Conservation (phyloP, 768 basidiomycete genomes). For the Tricholoma terreum region DNA sequence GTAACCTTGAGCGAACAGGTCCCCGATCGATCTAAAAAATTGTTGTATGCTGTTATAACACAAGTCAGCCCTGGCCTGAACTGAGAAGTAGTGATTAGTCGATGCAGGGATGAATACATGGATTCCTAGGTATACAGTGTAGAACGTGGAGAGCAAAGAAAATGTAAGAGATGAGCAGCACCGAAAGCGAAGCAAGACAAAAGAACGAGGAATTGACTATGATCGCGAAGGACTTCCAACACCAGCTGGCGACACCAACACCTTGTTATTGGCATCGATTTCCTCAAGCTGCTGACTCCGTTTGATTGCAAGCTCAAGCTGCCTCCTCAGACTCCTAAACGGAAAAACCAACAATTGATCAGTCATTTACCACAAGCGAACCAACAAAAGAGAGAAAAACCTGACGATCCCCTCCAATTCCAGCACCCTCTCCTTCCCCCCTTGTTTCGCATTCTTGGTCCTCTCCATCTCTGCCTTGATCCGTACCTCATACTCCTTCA, state of each 20-base stretch:
- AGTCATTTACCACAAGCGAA: slow-evolving; percentile 3
- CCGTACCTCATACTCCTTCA: slow-evolving; percentile 85
- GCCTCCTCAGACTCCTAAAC: slow-evolving; percentile 67
- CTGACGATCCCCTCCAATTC: slow-evolving; percentile 73
- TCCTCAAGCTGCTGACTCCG: slow-evolving; percentile 61
- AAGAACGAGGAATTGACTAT: background rate
- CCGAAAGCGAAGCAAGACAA: background rate
- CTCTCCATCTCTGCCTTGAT: slow-evolving; percentile 85
- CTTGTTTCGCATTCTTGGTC: slow-evolving; percentile 91
- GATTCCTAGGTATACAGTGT: background rate
- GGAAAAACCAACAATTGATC: slow-evolving; percentile 2
- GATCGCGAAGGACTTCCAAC: background rate
- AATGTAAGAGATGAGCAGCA: background rate
- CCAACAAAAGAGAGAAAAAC: slow-evolving; percentile 32
- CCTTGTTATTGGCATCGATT: slow-evolving; percentile 43
- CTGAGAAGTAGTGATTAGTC: background rate
- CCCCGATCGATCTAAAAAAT: too few species aligned
- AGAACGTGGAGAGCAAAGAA: background rate
- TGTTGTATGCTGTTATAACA: too few species aligned
- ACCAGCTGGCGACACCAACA: background rate
- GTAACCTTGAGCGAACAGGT: too few species aligned
- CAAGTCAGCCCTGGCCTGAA: background rate
- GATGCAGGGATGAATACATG: background rate
- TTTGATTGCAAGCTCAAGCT: slow-evolving; percentile 76
- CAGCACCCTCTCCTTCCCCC: slow-evolving; percentile 78